These are phyloP conservation scores for Pittosporum tobira DNA, from an alignment of 129 eudicot genomes.

Conservation along the genomic window DNA sequence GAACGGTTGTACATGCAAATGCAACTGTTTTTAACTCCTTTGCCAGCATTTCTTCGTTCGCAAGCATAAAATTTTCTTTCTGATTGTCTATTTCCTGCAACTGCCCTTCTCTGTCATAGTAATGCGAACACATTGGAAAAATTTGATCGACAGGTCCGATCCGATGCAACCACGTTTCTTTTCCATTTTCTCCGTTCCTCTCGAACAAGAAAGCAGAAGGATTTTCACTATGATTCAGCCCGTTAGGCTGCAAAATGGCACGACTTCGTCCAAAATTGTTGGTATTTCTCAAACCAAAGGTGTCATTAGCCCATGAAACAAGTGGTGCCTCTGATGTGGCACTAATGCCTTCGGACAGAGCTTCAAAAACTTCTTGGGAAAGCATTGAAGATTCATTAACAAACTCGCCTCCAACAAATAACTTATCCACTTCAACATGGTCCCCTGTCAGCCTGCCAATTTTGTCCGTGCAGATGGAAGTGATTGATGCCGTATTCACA, in stretches of 20 bases:
- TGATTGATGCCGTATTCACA: conserved; percentile 22
- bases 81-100: not conserved
- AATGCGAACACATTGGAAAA: conserved; percentile 2
- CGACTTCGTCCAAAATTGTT: not conserved
- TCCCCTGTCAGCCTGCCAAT: conserved; percentile 24
- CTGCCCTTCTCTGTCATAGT: conserved; percentile 1
- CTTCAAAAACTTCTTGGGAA: conserved; percentile 21
- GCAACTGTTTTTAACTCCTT: conserved; percentile 4
- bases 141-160: conserved; percentile 8
- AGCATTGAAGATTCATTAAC: conserved; percentile 16
- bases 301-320: conserved; percentile 15
- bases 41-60: not conserved
- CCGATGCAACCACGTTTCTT: conserved; percentile 8
- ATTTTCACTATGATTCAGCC: not conserved
- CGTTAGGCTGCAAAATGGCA: not conserved
- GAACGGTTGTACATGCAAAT: not conserved
- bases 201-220: conserved; percentile 6
- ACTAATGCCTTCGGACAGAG: conserved; percentile 30
- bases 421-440: conserved; percentile 14
- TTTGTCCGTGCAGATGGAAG: conserved; percentile 23
- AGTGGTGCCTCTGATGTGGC: conserved; percentile 8
- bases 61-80: not conserved
- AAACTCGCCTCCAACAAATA: conserved; percentile 18
- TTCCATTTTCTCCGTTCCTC: not conserved
- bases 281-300: not conserved